phyloP scores from a whole-genome alignment of 2,329 filamentous ascomycete genomes.

The Trichoderma polysporum region DNA sequence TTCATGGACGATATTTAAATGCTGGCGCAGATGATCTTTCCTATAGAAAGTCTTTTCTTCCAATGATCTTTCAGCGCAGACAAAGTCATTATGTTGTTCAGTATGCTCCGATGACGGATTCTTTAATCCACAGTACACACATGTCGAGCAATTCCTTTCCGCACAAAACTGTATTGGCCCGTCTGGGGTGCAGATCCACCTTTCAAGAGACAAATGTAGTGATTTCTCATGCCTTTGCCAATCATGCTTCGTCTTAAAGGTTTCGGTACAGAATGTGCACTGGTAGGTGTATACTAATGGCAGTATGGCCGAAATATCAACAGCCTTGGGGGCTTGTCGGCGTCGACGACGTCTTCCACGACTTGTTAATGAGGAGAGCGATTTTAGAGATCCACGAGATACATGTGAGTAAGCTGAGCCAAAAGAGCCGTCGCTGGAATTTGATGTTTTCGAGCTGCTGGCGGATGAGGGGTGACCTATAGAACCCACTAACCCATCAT shows the following conservation, averaged over 20 bases:
- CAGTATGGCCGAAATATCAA: not conserved
- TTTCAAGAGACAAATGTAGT: constrained; percentile 46
- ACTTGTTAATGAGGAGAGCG: not conserved
- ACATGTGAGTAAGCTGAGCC: not conserved
- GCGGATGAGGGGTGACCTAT: not conserved
- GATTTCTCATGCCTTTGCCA: constrained; percentile 53
- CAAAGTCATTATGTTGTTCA: constrained; percentile 37
- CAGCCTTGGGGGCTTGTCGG: not conserved
- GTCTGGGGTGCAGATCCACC: constrained; percentile 45
- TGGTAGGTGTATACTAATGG: constrained; percentile 31
- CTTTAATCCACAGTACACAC: constrained; percentile 39
- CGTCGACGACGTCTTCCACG: constrained; percentile 9
- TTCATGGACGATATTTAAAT: constrained; percentile 43
- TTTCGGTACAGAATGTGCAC: constrained; percentile 49
- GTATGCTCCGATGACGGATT: constrained; percentile 36
- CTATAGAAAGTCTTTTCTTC: constrained; percentile 45
- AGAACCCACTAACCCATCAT: not conserved
- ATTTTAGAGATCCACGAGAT: not conserved
- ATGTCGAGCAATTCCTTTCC: constrained; percentile 39
- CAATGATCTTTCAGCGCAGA: constrained; percentile 50
- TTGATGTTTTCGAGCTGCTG: constrained; percentile 1
- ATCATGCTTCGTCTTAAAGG: constrained; percentile 46
- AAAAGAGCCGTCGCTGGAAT: not conserved
- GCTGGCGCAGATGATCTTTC: constrained; percentile 46
- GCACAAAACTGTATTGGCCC: constrained; percentile 28